These are phyloP conservation scores for Ilyonectria robusta DNA, from an alignment of 2,329 filamentous ascomycete species.

Conservation along the genomic window DNA sequence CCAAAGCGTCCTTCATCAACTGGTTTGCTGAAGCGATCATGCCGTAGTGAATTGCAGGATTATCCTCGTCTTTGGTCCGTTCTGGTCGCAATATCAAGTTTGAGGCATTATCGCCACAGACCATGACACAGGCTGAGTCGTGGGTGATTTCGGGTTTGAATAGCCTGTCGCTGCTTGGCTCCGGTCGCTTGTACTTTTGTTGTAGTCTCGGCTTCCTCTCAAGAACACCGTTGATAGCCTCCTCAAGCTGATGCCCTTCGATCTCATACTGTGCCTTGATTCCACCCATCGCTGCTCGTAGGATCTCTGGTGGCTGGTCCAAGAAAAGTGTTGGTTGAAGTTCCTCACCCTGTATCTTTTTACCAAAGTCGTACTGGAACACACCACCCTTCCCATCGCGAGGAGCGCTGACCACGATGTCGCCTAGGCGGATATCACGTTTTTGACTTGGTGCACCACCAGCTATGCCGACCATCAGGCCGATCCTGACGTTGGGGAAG, in stretches of 20 bases:
- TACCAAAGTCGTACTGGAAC: neutral
- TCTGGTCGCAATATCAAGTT: neutral
- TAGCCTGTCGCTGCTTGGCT: too few relatives aligned
- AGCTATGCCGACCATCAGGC: neutral
- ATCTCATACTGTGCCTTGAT: constrained; percentile 5
- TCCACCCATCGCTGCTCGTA: constrained; percentile 6
- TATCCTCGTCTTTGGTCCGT: neutral
- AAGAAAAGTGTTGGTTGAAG: neutral
- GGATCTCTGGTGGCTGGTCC: neutral
- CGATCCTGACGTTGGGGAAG: neutral
- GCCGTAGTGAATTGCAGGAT: neutral
- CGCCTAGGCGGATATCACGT: neutral
- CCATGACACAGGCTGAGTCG: neutral
- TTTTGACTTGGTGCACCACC: neutral
- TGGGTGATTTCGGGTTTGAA: too few relatives aligned
- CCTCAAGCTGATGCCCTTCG: constrained; percentile 26
- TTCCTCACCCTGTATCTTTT: neutral
- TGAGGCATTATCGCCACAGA: neutral
- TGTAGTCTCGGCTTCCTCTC: neutral
- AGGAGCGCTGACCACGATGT: neutral
- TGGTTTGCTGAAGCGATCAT: neutral
- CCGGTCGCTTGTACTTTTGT: too few relatives aligned
- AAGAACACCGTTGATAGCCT: neutral
- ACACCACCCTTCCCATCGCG: neutral
- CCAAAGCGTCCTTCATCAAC: neutral